Evolutionary conservation across 129 eudicot species (phyloP).

Genomic region (Artemisia tridentata): DNA sequence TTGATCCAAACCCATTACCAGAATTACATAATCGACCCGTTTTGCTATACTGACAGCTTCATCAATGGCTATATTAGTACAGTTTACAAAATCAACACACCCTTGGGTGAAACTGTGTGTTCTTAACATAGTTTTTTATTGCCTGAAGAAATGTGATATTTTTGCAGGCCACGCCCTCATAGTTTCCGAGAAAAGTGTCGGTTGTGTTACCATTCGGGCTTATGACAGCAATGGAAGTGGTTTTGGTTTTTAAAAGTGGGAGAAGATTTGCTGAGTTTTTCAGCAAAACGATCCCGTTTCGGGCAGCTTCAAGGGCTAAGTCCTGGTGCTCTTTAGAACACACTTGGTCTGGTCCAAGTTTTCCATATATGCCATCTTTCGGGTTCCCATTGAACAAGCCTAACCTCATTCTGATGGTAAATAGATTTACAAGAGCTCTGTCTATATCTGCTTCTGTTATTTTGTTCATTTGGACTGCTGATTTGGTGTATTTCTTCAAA

Average conservation of each 20-base stretch:
- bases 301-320: conserved; percentile 68
- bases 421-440: conserved; percentile 64
- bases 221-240: conserved; percentile 60
- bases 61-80: conserved; percentile 41
- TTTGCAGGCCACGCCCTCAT: conserved; percentile 58
- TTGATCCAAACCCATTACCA: conserved; percentile 66
- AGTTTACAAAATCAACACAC: conserved; percentile 44
- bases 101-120: conserved; percentile 45
- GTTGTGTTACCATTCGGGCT: conserved; percentile 60
- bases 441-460: conserved; percentile 50
- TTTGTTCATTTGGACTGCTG: conserved; percentile 56
- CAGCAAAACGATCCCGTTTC: conserved; percentile 58
- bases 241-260: conserved; percentile 48
- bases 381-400: conserved; percentile 74
- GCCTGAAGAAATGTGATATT: conserved; percentile 45
- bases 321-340: conserved; percentile 49
- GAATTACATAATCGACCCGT: conserved; percentile 47
- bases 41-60: conserved; percentile 43
- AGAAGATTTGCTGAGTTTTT: conserved; percentile 50
- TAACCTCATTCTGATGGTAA: conserved; percentile 67
- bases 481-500: conserved; percentile 52
- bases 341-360: conserved; percentile 39
- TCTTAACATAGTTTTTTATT: conserved; percentile 32
- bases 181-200: conserved; percentile 51
- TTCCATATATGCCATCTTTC: conserved; percentile 36